Evolutionary conservation across 2,329 filamentous ascomycete genomes (phyloP).

Genomic region (Hysterium pulicare): DNA sequence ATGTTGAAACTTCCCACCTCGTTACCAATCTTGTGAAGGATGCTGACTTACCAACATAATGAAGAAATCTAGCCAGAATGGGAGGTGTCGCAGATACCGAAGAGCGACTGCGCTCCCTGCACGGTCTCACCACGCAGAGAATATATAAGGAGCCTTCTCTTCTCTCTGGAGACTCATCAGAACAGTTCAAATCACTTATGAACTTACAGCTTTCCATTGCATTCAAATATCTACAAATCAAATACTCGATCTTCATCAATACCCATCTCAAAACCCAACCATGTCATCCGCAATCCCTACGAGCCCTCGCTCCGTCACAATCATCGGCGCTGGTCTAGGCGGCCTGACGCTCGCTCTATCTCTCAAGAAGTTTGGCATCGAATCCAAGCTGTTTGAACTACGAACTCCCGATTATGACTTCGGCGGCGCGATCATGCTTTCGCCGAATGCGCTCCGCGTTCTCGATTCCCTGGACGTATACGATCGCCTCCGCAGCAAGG

Average conservation of each 20-base stretch:
- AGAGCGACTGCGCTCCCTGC: no score
- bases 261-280: no score
- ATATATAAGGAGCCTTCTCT: no score
- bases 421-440: conserved; percentile 55
- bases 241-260: no score
- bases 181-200: neutral
- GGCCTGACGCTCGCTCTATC: conserved; percentile 38
- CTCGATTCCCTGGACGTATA: conserved; percentile 53
- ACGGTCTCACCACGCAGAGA: no score
- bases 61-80: no score
- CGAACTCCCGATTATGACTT: conserved; percentile 18
- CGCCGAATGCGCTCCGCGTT: conserved; percentile 56
- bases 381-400: conserved; percentile 47
- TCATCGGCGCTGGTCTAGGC: conserved; percentile 47
- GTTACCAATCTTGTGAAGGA: no score
- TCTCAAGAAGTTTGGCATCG: conserved; percentile 26
- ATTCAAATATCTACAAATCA: no score
- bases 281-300: conserved; percentile 6
- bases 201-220: neutral
- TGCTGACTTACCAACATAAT: no score
- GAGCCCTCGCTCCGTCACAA: conserved; percentile 33
- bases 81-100: no score
- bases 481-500: conserved; percentile 41
- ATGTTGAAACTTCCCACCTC: no score
- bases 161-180: no score